Conservation (phyloP, 768 basidiomycete genomes). For the Tubosaeta sp. region DNA sequence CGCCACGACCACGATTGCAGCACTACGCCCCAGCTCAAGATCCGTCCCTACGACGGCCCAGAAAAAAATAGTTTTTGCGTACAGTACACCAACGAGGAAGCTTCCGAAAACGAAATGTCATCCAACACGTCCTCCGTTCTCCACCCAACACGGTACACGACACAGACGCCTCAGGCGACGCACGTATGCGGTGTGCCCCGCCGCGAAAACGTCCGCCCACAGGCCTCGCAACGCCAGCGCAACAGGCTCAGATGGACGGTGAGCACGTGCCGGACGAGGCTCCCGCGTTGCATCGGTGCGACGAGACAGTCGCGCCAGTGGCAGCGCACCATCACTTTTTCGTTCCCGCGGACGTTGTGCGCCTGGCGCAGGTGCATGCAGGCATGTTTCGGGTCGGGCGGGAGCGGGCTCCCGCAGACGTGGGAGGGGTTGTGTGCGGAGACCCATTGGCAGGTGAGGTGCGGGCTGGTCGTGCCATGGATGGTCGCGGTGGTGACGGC, state of each 20-base stretch:
- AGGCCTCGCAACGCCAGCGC: constrained; percentile 11
- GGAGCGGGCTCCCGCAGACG: constrained; percentile 4
- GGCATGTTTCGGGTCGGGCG: neutral
- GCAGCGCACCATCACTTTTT: constrained; percentile 10
- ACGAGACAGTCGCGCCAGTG: constrained; percentile 11
- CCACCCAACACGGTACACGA: too few species aligned
- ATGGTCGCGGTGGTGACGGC: neutral
- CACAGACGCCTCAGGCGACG: neutral
- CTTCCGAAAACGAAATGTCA: neutral
- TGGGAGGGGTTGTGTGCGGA: neutral
- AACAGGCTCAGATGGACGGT: constrained; percentile 14
- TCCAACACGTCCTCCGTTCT: too few species aligned
- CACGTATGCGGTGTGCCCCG: constrained; percentile 14
- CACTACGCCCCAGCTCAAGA: neutral
- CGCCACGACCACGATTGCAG: neutral
- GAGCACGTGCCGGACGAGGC: constrained; percentile 16
- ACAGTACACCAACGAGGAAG: neutral
- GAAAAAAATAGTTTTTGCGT: neutral
- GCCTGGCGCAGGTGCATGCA: constrained; percentile 9
- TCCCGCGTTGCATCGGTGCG: constrained; percentile 17
- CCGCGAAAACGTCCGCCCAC: constrained; percentile 14
- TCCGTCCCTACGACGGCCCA: neutral
- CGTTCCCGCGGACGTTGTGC: constrained; percentile 16
- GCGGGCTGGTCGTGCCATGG: neutral
- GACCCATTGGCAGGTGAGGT: constrained; percentile 11